Base-by-base conservation (phyloP, 2,329 filamentous ascomycete species). In the Colletotrichum sp. region DNA sequence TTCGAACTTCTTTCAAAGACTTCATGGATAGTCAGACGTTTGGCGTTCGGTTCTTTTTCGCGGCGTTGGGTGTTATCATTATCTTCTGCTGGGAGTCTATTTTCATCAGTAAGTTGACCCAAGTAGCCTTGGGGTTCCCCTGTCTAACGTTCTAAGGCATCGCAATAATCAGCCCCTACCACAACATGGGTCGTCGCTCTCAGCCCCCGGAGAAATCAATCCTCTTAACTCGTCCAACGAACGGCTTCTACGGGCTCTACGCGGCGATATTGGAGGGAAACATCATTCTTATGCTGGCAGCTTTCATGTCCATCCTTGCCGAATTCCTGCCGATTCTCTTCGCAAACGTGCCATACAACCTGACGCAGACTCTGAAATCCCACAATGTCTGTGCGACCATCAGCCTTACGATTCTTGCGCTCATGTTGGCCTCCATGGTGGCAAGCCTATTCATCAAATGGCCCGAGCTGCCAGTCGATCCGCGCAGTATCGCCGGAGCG, bases 251-350 rank as follows among this genome's bases (percentile, higher is more conserved):
- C 1, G 88, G 87, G 1, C 75, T 90, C 75, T 82, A 83, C 77
- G 81, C 83, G 10, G 84, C 85, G 7, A 74, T 86, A 18, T 63
- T 78, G 6, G 79, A 83, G 22, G 80, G 80, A 12, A 84, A 89
- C 39, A 67, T 81, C 8, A 88, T 88, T 74, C 82, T 88, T 1
- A 82, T 85, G 28, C 70, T 84, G 15, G 84, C 87, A 12, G 84
- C 87, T 1, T 77, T 85, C 7, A 85, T 87, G 63, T 83, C 87
- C 5, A 84, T 90, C 26, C 81, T 89, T 4, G 84, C 88, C 26
- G 88, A 90, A 65, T 85, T 89, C 64, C 84, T 90, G n/a, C 89
- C 88, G 2, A 82, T 90, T 24, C 82, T 88, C 3, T 83, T 90
- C 4, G 84, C 87, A 78, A 90, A 89, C 75, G 84, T 90, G 3